These are phyloP conservation scores for Pseudogymnoascus sp. DNA, from an alignment of 2,329 filamentous ascomycete species.

Conservation along the genomic window DNA sequence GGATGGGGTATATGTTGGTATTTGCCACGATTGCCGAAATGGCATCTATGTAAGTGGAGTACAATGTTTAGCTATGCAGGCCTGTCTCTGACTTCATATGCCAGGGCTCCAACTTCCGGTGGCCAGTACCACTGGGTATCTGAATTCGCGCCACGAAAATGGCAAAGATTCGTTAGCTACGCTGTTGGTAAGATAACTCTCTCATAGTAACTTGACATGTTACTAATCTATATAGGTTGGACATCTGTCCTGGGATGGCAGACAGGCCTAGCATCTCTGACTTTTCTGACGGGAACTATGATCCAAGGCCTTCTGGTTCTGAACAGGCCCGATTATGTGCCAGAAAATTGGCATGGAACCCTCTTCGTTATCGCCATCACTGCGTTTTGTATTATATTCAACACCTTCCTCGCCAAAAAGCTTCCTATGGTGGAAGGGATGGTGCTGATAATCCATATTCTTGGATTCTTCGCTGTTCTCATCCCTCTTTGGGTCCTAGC, in stretches of 20 bases:
- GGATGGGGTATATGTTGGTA: constrained; percentile 26
- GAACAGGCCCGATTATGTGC: constrained; percentile 30
- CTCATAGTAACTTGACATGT: background rate
- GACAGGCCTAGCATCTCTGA: constrained; percentile 32
- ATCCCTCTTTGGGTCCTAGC: constrained; percentile 31
- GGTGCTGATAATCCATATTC: constrained; percentile 37
- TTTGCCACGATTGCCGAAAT: constrained; percentile 24
- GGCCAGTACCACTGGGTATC: constrained; percentile 54
- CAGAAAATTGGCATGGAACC: constrained; percentile 37
- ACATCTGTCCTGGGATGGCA: constrained; percentile 41
- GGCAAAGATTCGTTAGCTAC: constrained; percentile 48
- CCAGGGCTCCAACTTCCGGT: constrained; percentile 45
- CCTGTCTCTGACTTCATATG: background rate
- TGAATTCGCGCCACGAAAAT: constrained; percentile 41
- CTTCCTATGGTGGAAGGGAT: constrained; percentile 38
- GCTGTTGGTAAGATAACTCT: constrained; percentile 32
- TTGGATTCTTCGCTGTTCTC: constrained; percentile 38
- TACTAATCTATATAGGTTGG: constrained; percentile 32
- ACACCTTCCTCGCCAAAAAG: constrained; percentile 34
- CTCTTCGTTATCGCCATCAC: constrained; percentile 37
- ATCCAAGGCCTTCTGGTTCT: constrained; percentile 35
- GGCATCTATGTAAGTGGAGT: constrained; percentile 22
- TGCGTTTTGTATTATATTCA: constrained; percentile 35
- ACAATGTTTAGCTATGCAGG: background rate
- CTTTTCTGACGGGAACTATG: constrained; percentile 38